Evolutionary conservation across 2,329 filamentous ascomycete genomes (phyloP), one percentile per base, ranked within the genome.

Genomic region (Pseudogymnoascus sp.): DNA sequence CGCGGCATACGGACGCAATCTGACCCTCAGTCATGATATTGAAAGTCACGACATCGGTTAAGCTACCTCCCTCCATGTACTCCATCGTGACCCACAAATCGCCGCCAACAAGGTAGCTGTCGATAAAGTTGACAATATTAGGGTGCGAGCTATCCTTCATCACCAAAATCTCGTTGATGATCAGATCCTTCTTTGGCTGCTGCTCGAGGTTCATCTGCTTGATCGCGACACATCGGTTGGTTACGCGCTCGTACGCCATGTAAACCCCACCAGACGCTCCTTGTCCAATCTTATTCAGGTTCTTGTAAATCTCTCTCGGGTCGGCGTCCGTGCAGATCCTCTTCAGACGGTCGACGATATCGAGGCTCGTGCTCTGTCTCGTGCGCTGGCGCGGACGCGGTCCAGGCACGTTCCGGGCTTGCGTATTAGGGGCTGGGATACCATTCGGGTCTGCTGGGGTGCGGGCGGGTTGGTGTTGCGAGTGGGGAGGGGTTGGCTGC

Each of bases 71-170:
- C 74, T 99, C 93, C 94, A 99, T 99, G 71, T 93, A 99, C 76
- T 99, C 94, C 94, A 99, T 99, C 34, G 97, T 91, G 1, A 99
- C 94, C 94, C 94, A 99, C 30, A 99, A 78, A 74, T 97, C 94
- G 43, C 93, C 90, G 11, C 85, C 83, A 62, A 92, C 88, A 9
- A 99, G 80, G 74, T 92, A 97, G 73, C 92, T 97, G 78, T 97
- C 94, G 77, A 97, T 93, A 75, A 97, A 99, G 75, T 99, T 99
- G 76, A 99, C 94, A 75, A 99, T 96, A 73, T 97, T 97, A 70
- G 91, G 93, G 73, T 99, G 94, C 62, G 90, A 94, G 79, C 92
- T 97, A 70, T 97, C 94, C 77, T 95, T 96, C 94, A 99, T 99
- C 62, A 99, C 94, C 62, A 99, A 77, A 67, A 99, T 99, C 73